Conservation (phyloP, 2,329 filamentous ascomycete genomes). For the Paecilomyces fulvus region DNA sequence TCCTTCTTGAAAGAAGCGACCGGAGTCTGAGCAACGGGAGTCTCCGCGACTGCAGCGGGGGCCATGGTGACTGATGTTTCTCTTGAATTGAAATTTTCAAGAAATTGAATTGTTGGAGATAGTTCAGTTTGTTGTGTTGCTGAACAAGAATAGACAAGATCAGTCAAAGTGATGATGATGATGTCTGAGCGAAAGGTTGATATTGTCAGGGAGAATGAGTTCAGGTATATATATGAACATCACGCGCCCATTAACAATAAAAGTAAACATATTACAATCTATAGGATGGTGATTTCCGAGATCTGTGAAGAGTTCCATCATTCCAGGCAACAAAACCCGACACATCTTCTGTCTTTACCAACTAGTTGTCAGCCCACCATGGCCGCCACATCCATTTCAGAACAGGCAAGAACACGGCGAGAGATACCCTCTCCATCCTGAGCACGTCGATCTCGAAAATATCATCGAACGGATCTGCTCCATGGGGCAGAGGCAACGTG, state of each 20-base stretch:
- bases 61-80: background rate
- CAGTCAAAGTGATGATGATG: background rate
- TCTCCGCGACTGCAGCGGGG: background rate
- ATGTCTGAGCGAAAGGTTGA: background rate
- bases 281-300: background rate
- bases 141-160: background rate
- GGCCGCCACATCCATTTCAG: background rate
- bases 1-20: slow-evolving; percentile 28
- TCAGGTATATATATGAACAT: background rate
- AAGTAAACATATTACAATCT: background rate
- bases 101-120: background rate
- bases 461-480: background rate
- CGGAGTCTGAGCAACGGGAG: background rate
- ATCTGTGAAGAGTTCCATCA: background rate
- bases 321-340: background rate
- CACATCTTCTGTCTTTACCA: background rate
- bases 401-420: background rate
- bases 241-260: background rate
- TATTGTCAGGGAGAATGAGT: background rate
- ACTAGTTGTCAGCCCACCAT: background rate
- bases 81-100: background rate
- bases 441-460: background rate
- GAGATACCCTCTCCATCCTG: background rate
- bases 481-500: background rate
- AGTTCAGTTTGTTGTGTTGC: background rate